Base-by-base conservation (phyloP, 768 basidiomycete species). In the Neoboletus brunneissimus region DNA sequence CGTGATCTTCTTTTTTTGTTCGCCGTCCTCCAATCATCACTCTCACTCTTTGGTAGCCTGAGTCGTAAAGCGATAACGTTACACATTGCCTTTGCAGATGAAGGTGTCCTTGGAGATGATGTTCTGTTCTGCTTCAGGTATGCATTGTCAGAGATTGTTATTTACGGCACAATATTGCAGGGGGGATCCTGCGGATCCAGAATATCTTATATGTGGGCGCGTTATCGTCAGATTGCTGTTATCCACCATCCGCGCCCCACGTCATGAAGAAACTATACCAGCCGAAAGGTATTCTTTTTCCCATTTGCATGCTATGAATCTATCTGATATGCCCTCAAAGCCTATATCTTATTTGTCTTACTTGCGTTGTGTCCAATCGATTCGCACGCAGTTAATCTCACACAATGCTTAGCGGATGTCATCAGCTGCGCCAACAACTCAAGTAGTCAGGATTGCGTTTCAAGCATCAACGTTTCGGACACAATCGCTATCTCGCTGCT, bases 401-500 rank as follows among this genome's bases (percentile, higher is more conserved):
- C 48, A 4, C 58, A 58, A 25, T 69, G 69, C 37, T 45, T 71
- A 0, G 5, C 0, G 18, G 18, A 55, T 8, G 43, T 64, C 11
- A 43, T 12, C 1, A 46, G 5, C 41, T 65, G 54, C 1, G 49
- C 57, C n/a, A 29, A 42, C 6, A 25, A 59, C 22, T 1, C 48
- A 23, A 16, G 4, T 5, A 18, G 48, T 38, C 55, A 5, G 15
- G 31, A 29, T 18, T 69, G 57, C 48, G 9, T 16, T 35, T 55
- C 40, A 20, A 16, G 37, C 15, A 4, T 47, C 18, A 45, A 48
- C 12, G 58, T 59, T 2, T 38, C 56, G 6, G 53, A 27, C 20
- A 31, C 35, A 0, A 55, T 45, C 20, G 58, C 69, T 5, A 29
- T 71, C 12, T 60, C 57, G 2, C 11, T 59, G 0, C 61, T 65